Evolutionary conservation across 768 basidiomycete genomes (phyloP).

Genomic region (Collybia nuda): DNA sequence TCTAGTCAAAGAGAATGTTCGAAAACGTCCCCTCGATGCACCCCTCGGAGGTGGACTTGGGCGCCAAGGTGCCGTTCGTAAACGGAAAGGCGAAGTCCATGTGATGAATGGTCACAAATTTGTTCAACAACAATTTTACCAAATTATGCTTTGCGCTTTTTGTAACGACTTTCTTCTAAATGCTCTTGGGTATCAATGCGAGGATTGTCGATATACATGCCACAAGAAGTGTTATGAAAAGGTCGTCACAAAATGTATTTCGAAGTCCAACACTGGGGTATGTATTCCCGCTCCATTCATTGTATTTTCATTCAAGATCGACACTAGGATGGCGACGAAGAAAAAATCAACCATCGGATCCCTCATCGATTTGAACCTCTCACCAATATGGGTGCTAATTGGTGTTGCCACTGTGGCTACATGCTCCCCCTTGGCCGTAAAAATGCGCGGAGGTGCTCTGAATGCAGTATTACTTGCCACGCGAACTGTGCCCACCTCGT

Average conservation of each 20-base stretch:
- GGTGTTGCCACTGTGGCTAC: conserved; percentile 99
- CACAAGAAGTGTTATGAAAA: conserved; percentile 99
- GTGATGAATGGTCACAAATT: conserved; percentile 99
- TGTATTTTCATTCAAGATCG: conserved; percentile 3
- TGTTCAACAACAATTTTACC: conserved; percentile 95
- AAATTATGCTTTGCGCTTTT: conserved; percentile 97
- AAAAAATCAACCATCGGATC: conserved; percentile 99
- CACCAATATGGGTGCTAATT: conserved; percentile 96
- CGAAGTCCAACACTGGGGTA: conserved; percentile 93
- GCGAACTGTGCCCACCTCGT: conserved; percentile 97
- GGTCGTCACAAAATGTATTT: conserved; percentile 99
- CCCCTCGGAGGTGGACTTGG: conserved; percentile 87
- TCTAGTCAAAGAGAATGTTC: conserved; percentile 95
- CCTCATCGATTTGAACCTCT: conserved; percentile 97
- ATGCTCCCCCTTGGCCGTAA: conserved; percentile 97
- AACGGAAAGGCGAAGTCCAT: conserved; percentile 96
- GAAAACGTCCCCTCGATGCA: conserved; percentile 92
- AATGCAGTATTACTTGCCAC: conserved; percentile 96
- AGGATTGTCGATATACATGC: conserved; percentile 98
- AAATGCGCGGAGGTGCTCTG: conserved; percentile 93
- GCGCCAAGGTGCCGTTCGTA: conserved; percentile 96
- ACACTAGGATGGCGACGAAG: conserved; percentile 87
- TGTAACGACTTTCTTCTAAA: conserved; percentile 98
- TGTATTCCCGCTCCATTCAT: conserved; percentile 24
- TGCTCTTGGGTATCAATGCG: conserved; percentile 97